Base-by-base conservation (phyloP, 495 filamentous ascomycete genomes). In the Neurospora africana region DNA sequence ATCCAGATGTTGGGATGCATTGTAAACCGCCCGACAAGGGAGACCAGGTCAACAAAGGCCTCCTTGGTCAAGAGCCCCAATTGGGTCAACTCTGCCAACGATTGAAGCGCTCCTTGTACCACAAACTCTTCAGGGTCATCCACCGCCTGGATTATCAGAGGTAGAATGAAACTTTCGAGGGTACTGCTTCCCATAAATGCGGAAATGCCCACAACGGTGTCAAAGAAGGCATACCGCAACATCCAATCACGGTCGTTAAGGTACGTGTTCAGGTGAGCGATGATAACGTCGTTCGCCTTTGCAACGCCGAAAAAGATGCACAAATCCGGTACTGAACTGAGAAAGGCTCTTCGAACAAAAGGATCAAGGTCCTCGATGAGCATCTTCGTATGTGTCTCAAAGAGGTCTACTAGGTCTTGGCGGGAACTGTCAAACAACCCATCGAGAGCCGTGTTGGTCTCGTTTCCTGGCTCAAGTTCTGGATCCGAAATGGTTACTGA, bases 1-100 rank as follows among this genome's bases (percentile, higher is more conserved):
- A 99, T 94, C 96, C 96, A 98, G 15, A 92, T 82, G 76, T 96
- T 98, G 1, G 96, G 95, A 76, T 99, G 96, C 81, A 96, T 90
- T 61, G 94, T 89, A 76, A 98, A 97, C 19, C 93, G 89, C 9
- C 84, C 90, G 23, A 93, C 88, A 67, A 93, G 87, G 71, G 93
- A 89, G 58, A 97, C 88, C 36, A 97, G 84, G 76, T 98, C 93
- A 90, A 93, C 96, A 7, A 87, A 93, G 30, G 91, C 94, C 10
- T 90, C 88, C 76, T 93, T 86, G 70, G 94, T 93, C 73, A 98
- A 88, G 4, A 98, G 85, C 9, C 96, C 96, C 43, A 98, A 82
- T 73, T 91, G 89, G 47, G 94, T 93, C 84, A 99, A 92, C 71
- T 90, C 89, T n/a, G 93, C 92, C 58, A 99, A 86, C 0, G 94